phyloP scores from a whole-genome alignment of 2,329 filamentous ascomycete genomes.

The Didymella glomerata region DNA sequence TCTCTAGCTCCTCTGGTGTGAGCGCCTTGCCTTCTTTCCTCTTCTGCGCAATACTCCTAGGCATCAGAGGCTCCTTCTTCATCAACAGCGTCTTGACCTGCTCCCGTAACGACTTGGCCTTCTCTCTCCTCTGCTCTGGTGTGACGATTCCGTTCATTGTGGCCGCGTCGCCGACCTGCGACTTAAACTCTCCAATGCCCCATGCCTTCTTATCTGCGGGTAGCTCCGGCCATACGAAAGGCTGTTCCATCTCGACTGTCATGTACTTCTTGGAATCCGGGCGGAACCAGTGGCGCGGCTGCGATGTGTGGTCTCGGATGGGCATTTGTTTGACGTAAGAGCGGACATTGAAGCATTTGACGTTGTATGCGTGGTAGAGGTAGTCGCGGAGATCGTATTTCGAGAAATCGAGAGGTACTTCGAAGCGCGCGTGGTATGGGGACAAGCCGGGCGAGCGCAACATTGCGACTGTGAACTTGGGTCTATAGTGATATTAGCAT shows the following conservation, averaged over 20 bases:
- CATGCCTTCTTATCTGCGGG: constrained; percentile 60
- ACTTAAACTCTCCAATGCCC: constrained; percentile 55
- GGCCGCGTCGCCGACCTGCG: constrained; percentile 40
- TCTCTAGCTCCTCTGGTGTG: constrained; percentile 20
- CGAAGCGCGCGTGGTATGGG: constrained; percentile 85
- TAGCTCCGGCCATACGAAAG: constrained; percentile 85
- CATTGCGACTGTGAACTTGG: constrained; percentile 81
- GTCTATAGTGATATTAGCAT: too few relatives aligned
- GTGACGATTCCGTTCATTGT: constrained; percentile 18
- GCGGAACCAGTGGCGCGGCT: constrained; percentile 69
- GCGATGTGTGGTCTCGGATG: constrained; percentile 62
- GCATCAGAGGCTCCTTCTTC: constrained; percentile 24
- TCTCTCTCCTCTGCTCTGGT: constrained; percentile 25
- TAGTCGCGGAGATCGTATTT: constrained; percentile 98
- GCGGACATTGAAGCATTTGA: constrained; percentile 73
- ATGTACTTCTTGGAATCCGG: constrained; percentile 85
- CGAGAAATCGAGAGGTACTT: constrained; percentile 89
- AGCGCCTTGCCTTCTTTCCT: constrained; percentile 8
- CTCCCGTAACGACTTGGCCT: constrained; percentile 33
- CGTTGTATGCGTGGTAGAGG: constrained; percentile 83
- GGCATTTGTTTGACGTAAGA: constrained; percentile 79
- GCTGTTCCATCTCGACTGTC: constrained; percentile 87
- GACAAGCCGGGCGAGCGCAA: constrained; percentile 76
- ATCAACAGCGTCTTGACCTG: constrained; percentile 39
- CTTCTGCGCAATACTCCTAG: constrained; percentile 6